Base-by-base conservation (phyloP, 1,284 basidiomycete genomes). In the Ceratobasidium theobromae region DNA sequence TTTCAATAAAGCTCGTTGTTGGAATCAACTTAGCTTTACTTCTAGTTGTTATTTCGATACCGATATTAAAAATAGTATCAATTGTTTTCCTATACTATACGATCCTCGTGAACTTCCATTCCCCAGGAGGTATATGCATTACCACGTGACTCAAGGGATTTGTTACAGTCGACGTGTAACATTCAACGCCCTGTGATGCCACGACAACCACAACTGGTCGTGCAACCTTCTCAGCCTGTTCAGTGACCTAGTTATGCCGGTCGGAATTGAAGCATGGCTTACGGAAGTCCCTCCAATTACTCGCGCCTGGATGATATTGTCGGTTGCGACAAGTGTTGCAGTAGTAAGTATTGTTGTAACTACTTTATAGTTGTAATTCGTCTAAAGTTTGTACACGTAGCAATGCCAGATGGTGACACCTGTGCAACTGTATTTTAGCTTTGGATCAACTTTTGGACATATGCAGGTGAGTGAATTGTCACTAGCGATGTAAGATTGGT, bases 331-430 rank as follows among this genome's bases (percentile, higher is more conserved):
- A 3, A 94, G 91, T 73, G 73, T 95, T 51, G 88, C 92, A 16
- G 91, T 95, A 70, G 93, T 95, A 73, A 73, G 90, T 82, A 35
- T 53, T 60, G 35, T 35, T 9, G 33, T 49, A 5, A 43, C 25
- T 65, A 23, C 25, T 68, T 48, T 46, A 25, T 12, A 16, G 16
- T 27, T 11, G 2, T 48, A 69, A 49, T 69, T 32, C 67, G n/a
- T 67, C 57, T 45, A 32, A 35, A 32, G 27, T 33, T 33, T 51
- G 28, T 32, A 48, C 45, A 64, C 69, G 1, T 71, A 97, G 94
- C 93, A 96, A 91, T 94, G 90, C 72, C 88, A 95, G 72, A 79
- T 94, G 38, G 84, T 97, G 1, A 93, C 92, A 0, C 92, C 93
- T 0, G 79, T 95, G 21, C 94, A 96, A 75, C 83, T 97, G 28